phyloP scores from a whole-genome alignment of 164 flowering plant genomes.

The Hamamelis virginiana region DNA sequence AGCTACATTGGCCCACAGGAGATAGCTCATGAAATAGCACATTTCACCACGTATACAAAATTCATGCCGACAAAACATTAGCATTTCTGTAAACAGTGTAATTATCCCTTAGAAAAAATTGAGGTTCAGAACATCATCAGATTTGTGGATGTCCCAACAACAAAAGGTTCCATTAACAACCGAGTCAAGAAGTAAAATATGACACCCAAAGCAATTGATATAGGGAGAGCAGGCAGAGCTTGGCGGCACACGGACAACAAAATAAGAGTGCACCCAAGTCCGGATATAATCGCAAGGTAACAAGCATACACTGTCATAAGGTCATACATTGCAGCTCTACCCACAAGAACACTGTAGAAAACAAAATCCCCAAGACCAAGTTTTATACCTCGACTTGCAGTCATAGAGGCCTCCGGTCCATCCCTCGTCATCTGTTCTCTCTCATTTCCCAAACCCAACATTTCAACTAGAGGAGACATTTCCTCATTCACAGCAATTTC shows the following conservation, averaged over 20 bases:
- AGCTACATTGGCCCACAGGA: no score
- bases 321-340: slow-evolving; percentile 98
- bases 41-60: slow-evolving; percentile 5
- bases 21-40: not conserved
- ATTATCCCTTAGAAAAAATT: not conserved
- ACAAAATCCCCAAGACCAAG: slow-evolving; percentile 95
- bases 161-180: slow-evolving; percentile 86
- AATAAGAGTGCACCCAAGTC: slow-evolving; percentile 89
- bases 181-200: slow-evolving; percentile 89
- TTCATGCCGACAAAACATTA: slow-evolving; percentile 4
- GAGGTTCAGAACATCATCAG: slow-evolving; percentile 71
- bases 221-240: slow-evolving; percentile 94
- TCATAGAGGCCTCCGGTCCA: slow-evolving; percentile 12
- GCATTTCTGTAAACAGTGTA: slow-evolving; percentile 1
- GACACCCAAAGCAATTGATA: slow-evolving; percentile 77
- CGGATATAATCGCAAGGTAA: slow-evolving; percentile 91
- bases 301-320: slow-evolving; percentile 96
- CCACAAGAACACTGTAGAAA: slow-evolving; percentile 92
- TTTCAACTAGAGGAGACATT: slow-evolving; percentile 58
- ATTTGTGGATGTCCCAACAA: slow-evolving; percentile 76
- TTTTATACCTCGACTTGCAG: slow-evolving; percentile 54
- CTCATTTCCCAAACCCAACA: slow-evolving; percentile 22
- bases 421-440: slow-evolving; percentile 22
- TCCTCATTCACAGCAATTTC: slow-evolving; percentile 48
- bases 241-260: slow-evolving; percentile 68